phyloP scores from a whole-genome alignment of 495 filamentous ascomycete species.

The Aspergillus haitiensis region DNA sequence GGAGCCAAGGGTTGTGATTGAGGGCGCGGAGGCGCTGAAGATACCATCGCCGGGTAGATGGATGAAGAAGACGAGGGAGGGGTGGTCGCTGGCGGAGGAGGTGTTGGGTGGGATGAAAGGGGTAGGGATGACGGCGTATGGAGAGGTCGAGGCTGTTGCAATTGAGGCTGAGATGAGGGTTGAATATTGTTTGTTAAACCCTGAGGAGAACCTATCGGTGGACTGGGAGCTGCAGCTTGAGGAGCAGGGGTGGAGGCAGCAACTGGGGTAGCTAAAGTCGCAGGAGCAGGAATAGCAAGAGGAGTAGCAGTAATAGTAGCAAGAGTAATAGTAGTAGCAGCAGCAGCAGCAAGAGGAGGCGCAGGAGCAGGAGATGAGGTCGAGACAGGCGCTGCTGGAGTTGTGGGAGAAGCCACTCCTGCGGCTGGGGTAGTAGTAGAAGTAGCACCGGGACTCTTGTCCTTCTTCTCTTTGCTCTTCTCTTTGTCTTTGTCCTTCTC shows the following conservation, averaged over 20 bases:
- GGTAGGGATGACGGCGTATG: slow-evolving; percentile 26
- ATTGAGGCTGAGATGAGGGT: slow-evolving; percentile 8
- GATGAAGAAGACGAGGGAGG: slow-evolving; percentile 23
- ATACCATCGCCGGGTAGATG: slow-evolving; percentile 26
- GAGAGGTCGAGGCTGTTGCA: slow-evolving; percentile 18
- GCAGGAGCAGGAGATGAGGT: background rate
- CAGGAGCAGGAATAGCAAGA: slow-evolving; percentile 20
- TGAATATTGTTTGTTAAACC: slow-evolving; percentile 4
- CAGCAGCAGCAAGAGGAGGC: slow-evolving; percentile 15
- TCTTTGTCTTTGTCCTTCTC: background rate
- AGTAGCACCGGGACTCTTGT: background rate
- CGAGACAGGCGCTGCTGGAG: slow-evolving; percentile 12
- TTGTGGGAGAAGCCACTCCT: slow-evolving; percentile 12
- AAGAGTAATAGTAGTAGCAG: slow-evolving; percentile 20
- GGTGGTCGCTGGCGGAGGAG: slow-evolving; percentile 18
- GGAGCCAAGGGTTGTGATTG: slow-evolving; percentile 44
- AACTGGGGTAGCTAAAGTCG: slow-evolving; percentile 18
- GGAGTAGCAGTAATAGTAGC: slow-evolving; percentile 17
- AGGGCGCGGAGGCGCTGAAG: slow-evolving; percentile 35
- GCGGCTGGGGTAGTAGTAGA: slow-evolving; percentile 18
- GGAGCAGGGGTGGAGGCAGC: slow-evolving; percentile 22
- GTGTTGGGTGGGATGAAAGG: slow-evolving; percentile 26
- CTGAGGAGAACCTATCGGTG: slow-evolving; percentile 19
- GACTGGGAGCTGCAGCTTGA: slow-evolving; percentile 18
- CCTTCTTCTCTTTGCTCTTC: background rate